Conservation (phyloP, 1,284 basidiomycete species). For the Stereum hirsutum region DNA sequence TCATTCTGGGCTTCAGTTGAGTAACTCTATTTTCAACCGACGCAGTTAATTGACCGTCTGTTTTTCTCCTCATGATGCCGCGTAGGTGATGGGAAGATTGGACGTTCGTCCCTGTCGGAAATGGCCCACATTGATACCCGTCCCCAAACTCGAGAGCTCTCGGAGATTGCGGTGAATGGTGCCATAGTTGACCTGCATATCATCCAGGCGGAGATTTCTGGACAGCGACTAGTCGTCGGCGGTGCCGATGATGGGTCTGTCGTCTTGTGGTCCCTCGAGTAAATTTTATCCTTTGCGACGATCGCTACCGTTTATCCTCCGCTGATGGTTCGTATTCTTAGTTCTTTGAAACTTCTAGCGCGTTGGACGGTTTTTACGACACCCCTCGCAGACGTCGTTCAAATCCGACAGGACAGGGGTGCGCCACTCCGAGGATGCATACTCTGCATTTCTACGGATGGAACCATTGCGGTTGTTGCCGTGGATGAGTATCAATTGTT, state of each 20-base stretch:
- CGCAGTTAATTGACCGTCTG: too few species aligned
- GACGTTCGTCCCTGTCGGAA: constrained; percentile 30
- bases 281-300: too few species aligned
- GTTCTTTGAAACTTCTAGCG: constrained; percentile 54
- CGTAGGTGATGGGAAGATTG: constrained; percentile 50
- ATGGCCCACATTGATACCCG: constrained; percentile 17
- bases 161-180: constrained; percentile 37
- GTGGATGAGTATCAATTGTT: constrained; percentile 76
- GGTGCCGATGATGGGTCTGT: constrained; percentile 71
- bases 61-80: too few species aligned
- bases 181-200: constrained; percentile 41
- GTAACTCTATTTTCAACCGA: too few species aligned
- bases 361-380: constrained; percentile 64
- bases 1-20: constrained; percentile 55
- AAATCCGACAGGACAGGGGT: constrained; percentile 45
- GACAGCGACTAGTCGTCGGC: constrained; percentile 53
- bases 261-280: constrained; percentile 62
- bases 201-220: constrained; percentile 44
- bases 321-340: constrained; percentile 23
- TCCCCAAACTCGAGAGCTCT: constrained; percentile 24
- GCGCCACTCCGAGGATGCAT: constrained; percentile 63
- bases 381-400: constrained; percentile 50
- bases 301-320: too few species aligned
- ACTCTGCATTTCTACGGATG: constrained; percentile 70
- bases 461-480: constrained; percentile 73